Evolutionary conservation across 2,329 filamentous ascomycete species (phyloP).

Genomic region (Mollisia scopiformis): DNA sequence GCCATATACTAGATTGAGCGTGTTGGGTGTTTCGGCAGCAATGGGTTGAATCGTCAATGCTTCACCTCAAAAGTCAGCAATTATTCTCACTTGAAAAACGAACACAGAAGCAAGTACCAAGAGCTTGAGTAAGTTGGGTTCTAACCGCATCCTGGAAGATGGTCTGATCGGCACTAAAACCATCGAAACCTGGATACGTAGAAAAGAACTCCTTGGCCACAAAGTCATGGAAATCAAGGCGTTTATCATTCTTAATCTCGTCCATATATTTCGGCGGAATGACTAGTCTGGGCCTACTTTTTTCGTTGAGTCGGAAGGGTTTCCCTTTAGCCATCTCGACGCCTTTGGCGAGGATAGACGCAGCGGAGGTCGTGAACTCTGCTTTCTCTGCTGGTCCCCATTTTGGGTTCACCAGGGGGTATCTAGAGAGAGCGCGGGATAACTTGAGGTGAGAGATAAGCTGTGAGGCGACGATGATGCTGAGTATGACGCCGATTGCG

Average conservation of each 20-base stretch:
- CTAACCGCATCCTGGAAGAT: conserved; percentile 37
- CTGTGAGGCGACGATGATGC: neutral
- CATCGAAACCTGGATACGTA: conserved; percentile 39
- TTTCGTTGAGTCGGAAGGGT: conserved; percentile 18
- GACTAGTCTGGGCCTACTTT: conserved; percentile 6
- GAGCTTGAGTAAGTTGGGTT: conserved; percentile 39
- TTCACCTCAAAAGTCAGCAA: neutral
- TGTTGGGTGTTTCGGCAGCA: conserved; percentile 39
- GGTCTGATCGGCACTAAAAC: conserved; percentile 29
- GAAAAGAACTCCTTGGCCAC: conserved; percentile 41
- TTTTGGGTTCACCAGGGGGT: conserved; percentile 14
- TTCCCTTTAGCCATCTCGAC: conserved; percentile 15
- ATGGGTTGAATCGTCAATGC: conserved; percentile 40
- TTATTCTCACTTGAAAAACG: neutral
- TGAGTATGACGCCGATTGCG: neutral
- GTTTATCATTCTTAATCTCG: conserved; percentile 40
- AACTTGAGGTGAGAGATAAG: neutral
- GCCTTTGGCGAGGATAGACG: conserved; percentile 8
- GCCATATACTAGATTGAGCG: conserved; percentile 39
- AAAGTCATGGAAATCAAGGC: conserved; percentile 38
- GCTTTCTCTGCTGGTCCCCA: conserved; percentile 18
- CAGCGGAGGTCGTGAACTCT: conserved; percentile 5
- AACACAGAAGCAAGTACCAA: conserved; percentile 19
- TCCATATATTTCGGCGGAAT: conserved; percentile 29
- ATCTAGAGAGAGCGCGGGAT: conserved; percentile 9